Evolutionary conservation across 2,329 filamentous ascomycete genomes (phyloP).

Genomic region (Penicillium griseofulvum): DNA sequence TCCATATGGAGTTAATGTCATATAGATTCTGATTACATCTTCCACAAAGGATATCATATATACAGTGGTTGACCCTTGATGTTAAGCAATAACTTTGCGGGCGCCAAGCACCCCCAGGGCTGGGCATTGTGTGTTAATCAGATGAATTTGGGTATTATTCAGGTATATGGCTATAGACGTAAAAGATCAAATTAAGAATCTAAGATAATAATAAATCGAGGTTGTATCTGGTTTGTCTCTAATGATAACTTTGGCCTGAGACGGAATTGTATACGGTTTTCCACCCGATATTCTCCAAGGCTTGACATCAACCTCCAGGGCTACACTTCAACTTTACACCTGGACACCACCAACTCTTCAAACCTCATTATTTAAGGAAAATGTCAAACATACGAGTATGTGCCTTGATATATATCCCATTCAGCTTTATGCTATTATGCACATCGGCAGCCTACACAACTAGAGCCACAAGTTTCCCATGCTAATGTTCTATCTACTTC

Average conservation of each 20-base stretch:
- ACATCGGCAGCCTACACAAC: not conserved
- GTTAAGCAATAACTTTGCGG: not conserved
- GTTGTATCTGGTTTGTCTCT: not conserved
- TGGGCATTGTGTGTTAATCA: not conserved
- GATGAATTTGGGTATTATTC: not conserved
- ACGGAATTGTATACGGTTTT: no score
- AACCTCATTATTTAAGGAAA: not conserved
- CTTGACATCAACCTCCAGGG: not conserved
- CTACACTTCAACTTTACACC: constrained; percentile 1
- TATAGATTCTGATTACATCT: no score
- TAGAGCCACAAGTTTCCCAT: not conserved
- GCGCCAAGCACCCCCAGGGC: not conserved
- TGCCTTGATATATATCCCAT: not conserved
- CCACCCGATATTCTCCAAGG: not conserved
- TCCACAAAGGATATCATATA: no score
- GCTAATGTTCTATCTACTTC: constrained; percentile 8
- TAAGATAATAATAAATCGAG: not conserved
- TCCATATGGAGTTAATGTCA: no score
- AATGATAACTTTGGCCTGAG: no score
- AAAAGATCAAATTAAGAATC: not conserved
- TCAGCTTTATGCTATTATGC: not conserved
- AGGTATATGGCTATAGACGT: no score
- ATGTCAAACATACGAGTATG: constrained; percentile 25
- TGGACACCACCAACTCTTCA: no score
- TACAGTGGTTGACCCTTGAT: no score